Conservation (phyloP, 2,329 filamentous ascomycete species). For the Arthrobotrys pseudoclavata region DNA sequence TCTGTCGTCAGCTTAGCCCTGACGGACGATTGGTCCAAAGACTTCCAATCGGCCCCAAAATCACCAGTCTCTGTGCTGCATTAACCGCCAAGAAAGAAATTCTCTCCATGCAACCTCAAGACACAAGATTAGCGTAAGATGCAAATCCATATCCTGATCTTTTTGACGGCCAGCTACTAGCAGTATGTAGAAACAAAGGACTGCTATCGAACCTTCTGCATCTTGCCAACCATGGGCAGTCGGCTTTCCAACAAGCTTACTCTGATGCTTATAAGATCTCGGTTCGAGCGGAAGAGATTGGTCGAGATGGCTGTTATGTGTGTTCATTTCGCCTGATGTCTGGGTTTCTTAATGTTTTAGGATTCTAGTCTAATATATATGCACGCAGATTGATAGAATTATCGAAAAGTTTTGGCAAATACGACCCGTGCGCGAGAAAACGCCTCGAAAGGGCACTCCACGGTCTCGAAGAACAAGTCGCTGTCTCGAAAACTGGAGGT, state of each 20-base stretch:
- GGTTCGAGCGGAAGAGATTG: conserved; percentile 14
- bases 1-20: neutral
- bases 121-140: conserved; percentile 9
- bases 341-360: neutral
- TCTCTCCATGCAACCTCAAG: neutral
- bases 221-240: conserved; percentile 20
- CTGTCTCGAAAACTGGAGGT: neutral
- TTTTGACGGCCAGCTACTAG: neutral
- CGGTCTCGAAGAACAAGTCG: conserved; percentile 5
- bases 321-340: neutral
- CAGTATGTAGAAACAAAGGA: conserved; percentile 4
- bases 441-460: conserved; percentile 1
- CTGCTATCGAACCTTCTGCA: conserved; percentile 15
- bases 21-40: conserved; percentile 7
- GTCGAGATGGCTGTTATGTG: conserved; percentile 9
- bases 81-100: conserved; percentile 15
- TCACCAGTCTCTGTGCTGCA: conserved; percentile 13
- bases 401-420: conserved; percentile 8
- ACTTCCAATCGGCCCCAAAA: conserved; percentile 7
- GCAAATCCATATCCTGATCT: neutral
- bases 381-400: conserved; percentile 9
- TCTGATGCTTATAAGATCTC: conserved; percentile 28
- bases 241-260: conserved; percentile 24
- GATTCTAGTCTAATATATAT: neutral
- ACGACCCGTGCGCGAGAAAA: neutral